Evolutionary conservation across 805 yeast genomes (phyloP).

Genomic region (Sugiyamaella americana): DNA sequence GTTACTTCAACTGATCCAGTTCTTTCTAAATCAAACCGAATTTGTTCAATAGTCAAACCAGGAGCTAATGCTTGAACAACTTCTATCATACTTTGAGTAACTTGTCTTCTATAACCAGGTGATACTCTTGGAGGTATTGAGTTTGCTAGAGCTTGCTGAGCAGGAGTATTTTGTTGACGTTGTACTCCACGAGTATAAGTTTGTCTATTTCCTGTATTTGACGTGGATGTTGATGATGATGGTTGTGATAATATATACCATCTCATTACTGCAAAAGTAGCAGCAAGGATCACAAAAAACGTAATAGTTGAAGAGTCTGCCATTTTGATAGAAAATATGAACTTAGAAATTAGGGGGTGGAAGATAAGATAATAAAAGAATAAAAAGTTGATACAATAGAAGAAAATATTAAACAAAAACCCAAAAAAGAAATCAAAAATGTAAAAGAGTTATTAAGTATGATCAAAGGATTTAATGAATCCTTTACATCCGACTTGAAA

Average conservation of each 20-base stretch:
- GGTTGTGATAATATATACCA: slow-evolving; percentile 12
- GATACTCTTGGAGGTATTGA: slow-evolving; percentile 2
- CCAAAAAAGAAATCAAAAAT: too few relatives aligned
- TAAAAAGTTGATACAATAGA: too few relatives aligned
- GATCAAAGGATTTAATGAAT: too few relatives aligned
- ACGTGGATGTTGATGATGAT: slow-evolving; percentile 1
- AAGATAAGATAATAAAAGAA: too few relatives aligned
- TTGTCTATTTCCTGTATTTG: not conserved
- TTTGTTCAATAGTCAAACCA: slow-evolving; percentile 57
- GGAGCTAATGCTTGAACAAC: slow-evolving; percentile 84
- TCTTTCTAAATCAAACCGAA: slow-evolving; percentile 62
- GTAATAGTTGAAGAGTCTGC: slow-evolving; percentile 17
- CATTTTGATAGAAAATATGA: too few relatives aligned
- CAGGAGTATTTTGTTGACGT: slow-evolving; percentile 5
- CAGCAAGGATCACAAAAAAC: slow-evolving; percentile 20
- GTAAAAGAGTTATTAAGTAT: too few relatives aligned
- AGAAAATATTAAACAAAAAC: too few relatives aligned
- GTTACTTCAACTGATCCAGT: slow-evolving; percentile 71
- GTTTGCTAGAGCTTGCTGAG: slow-evolving; percentile 2
- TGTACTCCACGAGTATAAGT: slow-evolving; percentile 1
- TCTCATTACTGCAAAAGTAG: slow-evolving; percentile 19
- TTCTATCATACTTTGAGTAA: slow-evolving; percentile 59
- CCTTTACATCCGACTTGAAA: too few relatives aligned
- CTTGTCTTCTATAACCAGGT: slow-evolving; percentile 23
- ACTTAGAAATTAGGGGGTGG: too few relatives aligned